Evolutionary conservation across 306 rosid genomes (phyloP).

Genomic region (Dryas drummondii): DNA sequence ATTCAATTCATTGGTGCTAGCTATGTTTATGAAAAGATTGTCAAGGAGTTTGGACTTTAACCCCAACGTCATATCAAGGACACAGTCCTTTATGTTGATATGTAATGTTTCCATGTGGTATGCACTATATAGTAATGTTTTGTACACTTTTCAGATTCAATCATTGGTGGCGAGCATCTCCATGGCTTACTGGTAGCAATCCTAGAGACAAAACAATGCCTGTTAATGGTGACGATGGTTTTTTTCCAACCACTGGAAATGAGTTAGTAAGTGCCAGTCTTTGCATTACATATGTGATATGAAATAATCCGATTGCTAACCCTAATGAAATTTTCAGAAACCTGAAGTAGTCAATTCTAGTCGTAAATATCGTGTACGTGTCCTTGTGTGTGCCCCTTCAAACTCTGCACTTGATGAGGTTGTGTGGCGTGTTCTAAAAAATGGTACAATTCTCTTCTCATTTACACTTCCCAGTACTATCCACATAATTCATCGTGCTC

Average conservation of each 20-base stretch:
- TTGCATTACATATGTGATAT: conserved; percentile 10
- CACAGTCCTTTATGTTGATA: conserved; percentile 4
- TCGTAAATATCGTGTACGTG: conserved; percentile 86
- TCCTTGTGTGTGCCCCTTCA: conserved; percentile 92
- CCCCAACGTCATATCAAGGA: not conserved
- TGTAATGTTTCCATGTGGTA: not conserved
- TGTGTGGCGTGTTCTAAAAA: conserved; percentile 79
- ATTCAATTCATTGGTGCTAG: not conserved
- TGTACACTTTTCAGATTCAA: conserved; percentile 44
- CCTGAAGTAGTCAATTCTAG: conserved; percentile 81
- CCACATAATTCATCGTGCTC: conserved; percentile 3
- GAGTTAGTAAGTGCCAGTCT: conserved; percentile 49
- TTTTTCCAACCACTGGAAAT: conserved; percentile 84
- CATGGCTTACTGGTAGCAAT: conserved; percentile 68
- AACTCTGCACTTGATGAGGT: conserved; percentile 97
- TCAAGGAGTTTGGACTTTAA: not conserved
- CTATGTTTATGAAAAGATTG: not conserved
- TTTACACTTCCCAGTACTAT: conserved; percentile 3
- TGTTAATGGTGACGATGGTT: conserved; percentile 77
- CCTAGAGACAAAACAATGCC: conserved; percentile 85
- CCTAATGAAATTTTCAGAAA: conserved; percentile 49
- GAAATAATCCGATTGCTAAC: conserved; percentile 33
- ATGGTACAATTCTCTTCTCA: conserved; percentile 46
- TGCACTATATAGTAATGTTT: conserved; percentile 21
- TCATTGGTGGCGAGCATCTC: conserved; percentile 73